Conservation (phyloP, 2,329 filamentous ascomycete genomes). For the Colletotrichum lentis region DNA sequence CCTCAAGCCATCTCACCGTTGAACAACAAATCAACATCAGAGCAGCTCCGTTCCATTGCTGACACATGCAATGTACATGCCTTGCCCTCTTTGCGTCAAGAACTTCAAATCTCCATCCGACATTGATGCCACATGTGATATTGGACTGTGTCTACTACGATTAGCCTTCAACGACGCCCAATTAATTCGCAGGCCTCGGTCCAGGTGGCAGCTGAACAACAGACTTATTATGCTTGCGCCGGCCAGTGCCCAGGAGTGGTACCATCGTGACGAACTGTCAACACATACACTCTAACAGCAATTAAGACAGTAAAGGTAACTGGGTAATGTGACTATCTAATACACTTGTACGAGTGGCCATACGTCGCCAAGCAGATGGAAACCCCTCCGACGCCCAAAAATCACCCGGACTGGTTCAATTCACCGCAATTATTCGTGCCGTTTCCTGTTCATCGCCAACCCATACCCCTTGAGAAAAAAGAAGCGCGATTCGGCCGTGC, state of each 20-base stretch:
- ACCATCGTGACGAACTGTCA: background rate
- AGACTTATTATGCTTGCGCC: background rate
- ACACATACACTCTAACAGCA: background rate
- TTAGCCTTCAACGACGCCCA: background rate
- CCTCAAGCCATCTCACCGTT: background rate
- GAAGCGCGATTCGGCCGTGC: background rate
- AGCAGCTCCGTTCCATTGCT: background rate
- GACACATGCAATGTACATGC: background rate
- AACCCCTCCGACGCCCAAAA: slow-evolving; percentile 31
- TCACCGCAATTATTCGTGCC: slow-evolving; percentile 33
- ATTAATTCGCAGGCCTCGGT: background rate
- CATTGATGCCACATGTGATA: background rate
- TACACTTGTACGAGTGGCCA: slow-evolving; percentile 28
- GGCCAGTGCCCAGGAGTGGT: background rate
- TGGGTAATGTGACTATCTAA: slow-evolving; percentile 20
- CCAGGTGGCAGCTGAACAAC: background rate
- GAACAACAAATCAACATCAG: no score
- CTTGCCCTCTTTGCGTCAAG: background rate
- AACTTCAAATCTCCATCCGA: background rate
- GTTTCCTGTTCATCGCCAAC: slow-evolving; percentile 28
- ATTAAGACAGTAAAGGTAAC: background rate
- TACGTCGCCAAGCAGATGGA: slow-evolving; percentile 16
- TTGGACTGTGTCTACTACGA: background rate
- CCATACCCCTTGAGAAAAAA: slow-evolving; percentile 24
- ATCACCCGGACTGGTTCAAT: slow-evolving; percentile 21